These are phyloP conservation scores for Linnemannia hyalina DNA, from an alignment of 192 early-diverging fungal genomes.

Conservation along the genomic window DNA sequence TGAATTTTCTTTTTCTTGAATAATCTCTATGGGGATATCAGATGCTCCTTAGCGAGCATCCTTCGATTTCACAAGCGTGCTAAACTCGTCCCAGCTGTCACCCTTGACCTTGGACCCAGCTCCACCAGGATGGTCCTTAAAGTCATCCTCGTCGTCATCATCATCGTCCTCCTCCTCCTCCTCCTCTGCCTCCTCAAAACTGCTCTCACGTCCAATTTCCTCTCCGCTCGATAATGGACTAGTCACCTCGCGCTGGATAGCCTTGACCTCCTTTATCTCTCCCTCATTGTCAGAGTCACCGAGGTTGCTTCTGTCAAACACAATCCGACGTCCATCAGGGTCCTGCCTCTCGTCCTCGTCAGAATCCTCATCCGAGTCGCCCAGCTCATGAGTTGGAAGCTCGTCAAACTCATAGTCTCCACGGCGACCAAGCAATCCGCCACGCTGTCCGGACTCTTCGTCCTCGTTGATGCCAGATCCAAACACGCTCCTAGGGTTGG, in stretches of 20 bases:
- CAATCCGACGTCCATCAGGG: constrained; percentile 16
- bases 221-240: constrained; percentile 51
- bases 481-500: constrained; percentile 42
- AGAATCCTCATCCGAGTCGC: constrained; percentile 28
- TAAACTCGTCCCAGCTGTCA: constrained; percentile 52
- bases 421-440: constrained; percentile 48
- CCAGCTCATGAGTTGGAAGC: constrained; percentile 45
- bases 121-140: constrained; percentile 27
- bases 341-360: constrained; percentile 33
- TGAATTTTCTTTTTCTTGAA: background rate
- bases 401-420: constrained; percentile 56
- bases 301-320: constrained; percentile 45
- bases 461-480: constrained; percentile 27
- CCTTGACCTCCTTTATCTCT: constrained; percentile 16
- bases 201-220: constrained; percentile 53
- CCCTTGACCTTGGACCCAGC: constrained; percentile 33
- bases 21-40: background rate
- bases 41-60: background rate
- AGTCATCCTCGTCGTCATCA: constrained; percentile 41
- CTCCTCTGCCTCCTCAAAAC: constrained; percentile 40
- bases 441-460: constrained; percentile 46
- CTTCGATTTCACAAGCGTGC: constrained; percentile 38
- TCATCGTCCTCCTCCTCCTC: constrained; percentile 31
- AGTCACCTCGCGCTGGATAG: background rate
- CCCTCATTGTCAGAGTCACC: background rate